Base-by-base conservation (phyloP, 768 basidiomycete species). In the Phaffia australis region DNA sequence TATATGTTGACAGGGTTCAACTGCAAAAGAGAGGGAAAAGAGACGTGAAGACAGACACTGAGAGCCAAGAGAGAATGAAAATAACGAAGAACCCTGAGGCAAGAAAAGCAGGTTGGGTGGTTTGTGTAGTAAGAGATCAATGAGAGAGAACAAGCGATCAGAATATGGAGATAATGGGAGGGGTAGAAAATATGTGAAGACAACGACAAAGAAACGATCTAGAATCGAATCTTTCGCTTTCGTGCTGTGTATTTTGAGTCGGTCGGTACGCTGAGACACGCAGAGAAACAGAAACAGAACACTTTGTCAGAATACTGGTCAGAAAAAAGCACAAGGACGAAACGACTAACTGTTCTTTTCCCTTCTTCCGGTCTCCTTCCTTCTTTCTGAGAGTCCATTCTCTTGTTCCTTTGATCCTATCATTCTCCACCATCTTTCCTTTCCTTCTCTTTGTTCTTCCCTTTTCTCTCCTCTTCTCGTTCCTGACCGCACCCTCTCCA, bases 311-410 rank as follows among this genome's bases (percentile, higher is more conserved):
- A 9, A 4, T 15, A 29, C 29, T 42, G 11, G 4, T 5, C 16
- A 48, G 47, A 21, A 23, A 21, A 54, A 32, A 25, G 19, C 5
- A 23, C 19, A 48, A 57, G 71, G 49, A 71, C 60, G 49, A 63
- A 25, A 65, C 9, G 8, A 72, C 81, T 64, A 69, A 87, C 91
- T 81, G 74, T 46, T 77, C 76, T 65, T 75, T 76, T 2, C 76
- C 76, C 69, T 76, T 73, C 55, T 71, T 70, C 65, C 76, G 69
- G 63, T 77, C 76, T 56, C 76, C 67, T 60, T 94, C 88, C 82
- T 99, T 99, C 80, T 99, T 99, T 79, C 85, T 87, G 73, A 95
- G 74, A 69, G 98, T 91, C 92, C 92, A 99, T 69, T 94, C 89
- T 74, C 80, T 85, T 73, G 85, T 85, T 14, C 68, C 70, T 15